Evolutionary conservation across 176 grass and related monocot genomes (phyloP).

Genomic region (Hyparrhenia diplandra): DNA sequence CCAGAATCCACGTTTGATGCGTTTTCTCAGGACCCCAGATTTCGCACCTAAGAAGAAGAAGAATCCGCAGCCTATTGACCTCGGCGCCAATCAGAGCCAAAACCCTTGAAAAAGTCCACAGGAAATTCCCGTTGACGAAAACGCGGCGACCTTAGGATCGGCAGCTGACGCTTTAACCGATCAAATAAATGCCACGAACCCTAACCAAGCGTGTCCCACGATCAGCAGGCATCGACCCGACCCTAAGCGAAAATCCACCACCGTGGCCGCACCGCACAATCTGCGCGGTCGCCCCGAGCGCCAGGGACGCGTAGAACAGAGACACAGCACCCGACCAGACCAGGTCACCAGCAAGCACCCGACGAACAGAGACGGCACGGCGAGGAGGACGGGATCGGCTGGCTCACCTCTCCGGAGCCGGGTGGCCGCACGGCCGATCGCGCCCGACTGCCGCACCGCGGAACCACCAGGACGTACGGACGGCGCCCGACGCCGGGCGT

Average conservation of each 20-base stretch:
- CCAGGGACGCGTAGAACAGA: neutral
- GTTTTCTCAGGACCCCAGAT: neutral
- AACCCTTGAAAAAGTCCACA: neutral
- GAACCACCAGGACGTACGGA: neutral
- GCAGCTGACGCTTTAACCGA: neutral
- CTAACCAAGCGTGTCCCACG: neutral
- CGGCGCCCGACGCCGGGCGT: neutral
- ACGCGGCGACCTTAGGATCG: neutral
- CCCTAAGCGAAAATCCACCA: neutral
- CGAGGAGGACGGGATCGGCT: neutral
- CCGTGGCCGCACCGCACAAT: neutral
- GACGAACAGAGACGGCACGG: neutral
- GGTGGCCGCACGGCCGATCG: neutral
- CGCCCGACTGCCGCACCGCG: neutral
- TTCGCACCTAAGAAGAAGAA: neutral
- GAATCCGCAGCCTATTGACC: neutral
- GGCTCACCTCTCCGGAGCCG: slow-evolving; percentile 32
- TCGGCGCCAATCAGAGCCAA: neutral
- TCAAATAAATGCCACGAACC: neutral
- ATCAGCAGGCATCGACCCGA: neutral
- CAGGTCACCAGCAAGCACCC: neutral
- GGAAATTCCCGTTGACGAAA: neutral
- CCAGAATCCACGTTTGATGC: neutral
- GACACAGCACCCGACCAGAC: neutral
- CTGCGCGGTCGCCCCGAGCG: neutral